Percentiles rank a stretch among this genome's conserved stretches.
Evolutionary conservation across 768 basidiomycete species (phyloP).

Genomic region (Tubosaeta brunneosetosa): DNA sequence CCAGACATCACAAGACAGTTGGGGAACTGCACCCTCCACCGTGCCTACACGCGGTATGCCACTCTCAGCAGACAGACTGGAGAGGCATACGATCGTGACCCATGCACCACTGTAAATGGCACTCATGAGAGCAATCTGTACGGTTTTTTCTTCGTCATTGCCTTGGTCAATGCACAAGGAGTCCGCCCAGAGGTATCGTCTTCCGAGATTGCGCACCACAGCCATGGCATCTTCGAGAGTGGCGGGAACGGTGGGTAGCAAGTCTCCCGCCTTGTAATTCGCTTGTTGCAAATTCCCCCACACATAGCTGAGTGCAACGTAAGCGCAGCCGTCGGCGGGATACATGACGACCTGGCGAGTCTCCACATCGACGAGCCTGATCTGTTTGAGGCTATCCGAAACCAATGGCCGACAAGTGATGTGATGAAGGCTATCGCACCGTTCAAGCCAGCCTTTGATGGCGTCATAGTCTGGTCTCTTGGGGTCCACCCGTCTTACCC

Average conservation of each 20-base stretch:
- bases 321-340: conserved; percentile 6
- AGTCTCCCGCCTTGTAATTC: conserved; percentile 7
- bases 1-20: conserved; percentile 3
- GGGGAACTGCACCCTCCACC: conserved; percentile 5
- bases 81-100: conserved; percentile 12
- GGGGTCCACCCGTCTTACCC: conserved; percentile 4
- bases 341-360: conserved; percentile 7
- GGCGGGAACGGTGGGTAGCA: conserved; percentile 8
- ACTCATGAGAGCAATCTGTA: conserved; percentile 14
- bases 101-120: conserved; percentile 13
- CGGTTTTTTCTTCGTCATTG: conserved; percentile 2
- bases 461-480: neutral
- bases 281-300: conserved; percentile 12
- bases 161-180: conserved; percentile 16
- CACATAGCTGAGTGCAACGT: conserved; percentile 15
- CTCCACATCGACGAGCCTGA: conserved; percentile 8
- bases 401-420: conserved; percentile 1
- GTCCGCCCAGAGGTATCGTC: conserved; percentile 17
- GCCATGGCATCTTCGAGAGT: conserved; percentile 18
- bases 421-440: conserved; percentile 7
- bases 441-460: conserved; percentile 1
- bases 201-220: conserved; percentile 10
- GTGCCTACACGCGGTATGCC: conserved; percentile 16
- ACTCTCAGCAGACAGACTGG: conserved; percentile 2
- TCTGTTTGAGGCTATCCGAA: conserved; percentile 4